Evolutionary conservation across 495 filamentous ascomycete genomes (phyloP).

Genomic region (Parmelia sp.): DNA sequence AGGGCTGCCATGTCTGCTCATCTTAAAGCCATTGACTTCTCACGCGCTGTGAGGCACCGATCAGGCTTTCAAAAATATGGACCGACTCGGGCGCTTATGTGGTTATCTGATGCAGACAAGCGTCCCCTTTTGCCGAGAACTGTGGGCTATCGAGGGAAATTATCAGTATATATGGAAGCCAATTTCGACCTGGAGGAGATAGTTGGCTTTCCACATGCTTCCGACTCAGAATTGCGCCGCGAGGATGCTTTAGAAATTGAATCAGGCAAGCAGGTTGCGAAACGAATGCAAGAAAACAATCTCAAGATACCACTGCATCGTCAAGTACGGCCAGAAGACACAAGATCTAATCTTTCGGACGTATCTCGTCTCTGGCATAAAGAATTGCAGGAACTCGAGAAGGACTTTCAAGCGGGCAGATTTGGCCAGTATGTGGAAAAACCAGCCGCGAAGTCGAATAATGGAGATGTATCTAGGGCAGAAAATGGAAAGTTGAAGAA

Average conservation of each 20-base stretch:
- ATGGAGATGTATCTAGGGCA: neutral
- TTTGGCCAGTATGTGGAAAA: constrained; percentile 18
- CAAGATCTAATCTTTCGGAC: constrained; percentile 19
- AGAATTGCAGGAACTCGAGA: constrained; percentile 26
- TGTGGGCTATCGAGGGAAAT: constrained; percentile 45
- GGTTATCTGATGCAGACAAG: constrained; percentile 48
- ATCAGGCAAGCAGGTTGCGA: constrained; percentile 34
- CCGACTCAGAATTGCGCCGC: constrained; percentile 26
- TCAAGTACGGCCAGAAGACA: constrained; percentile 26
- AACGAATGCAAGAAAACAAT: constrained; percentile 32
- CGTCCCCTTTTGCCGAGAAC: constrained; percentile 45
- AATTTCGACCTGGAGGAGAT: constrained; percentile 45
- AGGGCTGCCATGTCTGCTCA: constrained; percentile 29
- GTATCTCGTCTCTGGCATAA: constrained; percentile 23
- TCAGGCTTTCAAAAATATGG: constrained; percentile 56
- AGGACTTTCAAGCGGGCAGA: constrained; percentile 19
- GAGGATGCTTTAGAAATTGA: constrained; percentile 30
- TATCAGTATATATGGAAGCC: constrained; percentile 51
- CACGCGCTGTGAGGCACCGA: constrained; percentile 32
- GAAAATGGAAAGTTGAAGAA: constrained; percentile 19
- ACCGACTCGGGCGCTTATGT: constrained; percentile 64
- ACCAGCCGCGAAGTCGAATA: neutral
- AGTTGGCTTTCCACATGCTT: constrained; percentile 29
- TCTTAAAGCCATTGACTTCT: constrained; percentile 36
- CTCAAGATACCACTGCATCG: constrained; percentile 38